Base-by-base conservation (phyloP, 257 asterid genomes). In the Primulina huaijiensis region DNA sequence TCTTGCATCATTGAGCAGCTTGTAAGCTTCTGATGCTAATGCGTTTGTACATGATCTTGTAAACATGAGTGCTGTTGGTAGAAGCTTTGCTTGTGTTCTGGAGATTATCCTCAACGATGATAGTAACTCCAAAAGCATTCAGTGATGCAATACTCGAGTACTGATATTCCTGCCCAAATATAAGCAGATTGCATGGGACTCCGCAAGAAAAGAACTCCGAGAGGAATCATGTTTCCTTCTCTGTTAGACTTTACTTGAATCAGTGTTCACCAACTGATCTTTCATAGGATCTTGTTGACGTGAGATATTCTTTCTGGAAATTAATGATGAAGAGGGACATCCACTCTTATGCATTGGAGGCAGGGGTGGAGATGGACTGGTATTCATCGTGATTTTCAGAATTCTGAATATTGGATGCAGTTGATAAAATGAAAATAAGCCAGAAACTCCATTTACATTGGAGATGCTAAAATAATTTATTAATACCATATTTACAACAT, bases 171-270 rank as follows among this genome's bases (percentile, higher is more conserved):
- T 70, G 75, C 56, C 98, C 98, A 7, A 92, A 92, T 62, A 92
- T 78, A 19, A 92, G 92, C 11, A 90, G 78, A 55, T 88, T 92
- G 80, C 89, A 86, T 4, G 98, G 97, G 52, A 77, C 81, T 78
- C 69, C 81, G 14, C 9, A 50, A 8, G 95, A 75, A 72, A 92
- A 67, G 71, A 92, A 72, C 57, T 82, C 69, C 14, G 37, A 16
- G 33, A 90, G 82, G 74, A 88, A 92, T 8, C 59, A 46, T 35
- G 31, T 52, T 82, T 92, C 97, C 87, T 85, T 90, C 62, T 76
- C 79, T 0, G 92, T 79, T 14, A 76, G 76, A 38, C 21, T n/a
- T n/a, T 56, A 60, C 67, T 69, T 38, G 65, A 68, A 20, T 73
- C 56, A 12, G 72, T 20, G 25, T 60, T 17, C 1, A 38, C 31